A percentile compares a stretch with the other conserved stretches of the same genome.
phyloP scores from a whole-genome alignment of 352 stramenopile genomes.

The Blastocystis sp. region DNA sequence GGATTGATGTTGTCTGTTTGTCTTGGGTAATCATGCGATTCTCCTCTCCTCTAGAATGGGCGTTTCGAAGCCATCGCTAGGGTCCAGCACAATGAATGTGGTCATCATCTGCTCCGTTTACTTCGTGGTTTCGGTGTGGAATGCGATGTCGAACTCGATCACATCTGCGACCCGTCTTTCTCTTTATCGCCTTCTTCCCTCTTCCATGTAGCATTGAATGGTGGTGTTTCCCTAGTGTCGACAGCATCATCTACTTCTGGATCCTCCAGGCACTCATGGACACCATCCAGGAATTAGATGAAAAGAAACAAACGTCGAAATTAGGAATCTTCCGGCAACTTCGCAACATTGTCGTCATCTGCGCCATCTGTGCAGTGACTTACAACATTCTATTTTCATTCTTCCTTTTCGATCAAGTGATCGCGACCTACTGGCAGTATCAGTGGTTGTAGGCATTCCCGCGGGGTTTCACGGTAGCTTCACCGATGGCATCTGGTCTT shows the following conservation, averaged over 20 bases:
- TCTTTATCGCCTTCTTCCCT: background rate
- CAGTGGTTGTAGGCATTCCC: too few species aligned
- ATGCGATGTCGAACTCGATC: background rate
- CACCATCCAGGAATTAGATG: conserved; percentile 8
- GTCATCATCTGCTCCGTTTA: background rate
- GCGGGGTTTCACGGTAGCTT: too few species aligned
- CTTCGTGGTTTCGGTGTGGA: background rate
- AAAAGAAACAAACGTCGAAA: conserved; percentile 48
- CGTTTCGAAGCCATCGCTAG: background rate
- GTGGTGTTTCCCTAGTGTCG: too few species aligned
- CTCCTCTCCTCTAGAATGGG: background rate
- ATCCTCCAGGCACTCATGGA: background rate
- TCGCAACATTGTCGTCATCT: background rate
- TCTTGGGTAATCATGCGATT: background rate
- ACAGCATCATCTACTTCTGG: background rate
- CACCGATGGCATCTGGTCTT: conserved; percentile 10
- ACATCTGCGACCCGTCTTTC: background rate
- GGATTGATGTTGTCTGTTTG: background rate
- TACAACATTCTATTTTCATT: conserved; percentile 3
- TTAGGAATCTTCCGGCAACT: background rate
- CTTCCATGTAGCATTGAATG: background rate
- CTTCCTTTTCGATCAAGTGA: background rate
- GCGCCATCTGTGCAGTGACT: background rate
- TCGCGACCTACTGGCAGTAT: background rate
- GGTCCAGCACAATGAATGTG: background rate